A percentile compares a stretch with the other conserved stretches of the same genome.
phyloP scores from a whole-genome alignment of 805 yeast species.

The Monosporozyma siamensis region DNA sequence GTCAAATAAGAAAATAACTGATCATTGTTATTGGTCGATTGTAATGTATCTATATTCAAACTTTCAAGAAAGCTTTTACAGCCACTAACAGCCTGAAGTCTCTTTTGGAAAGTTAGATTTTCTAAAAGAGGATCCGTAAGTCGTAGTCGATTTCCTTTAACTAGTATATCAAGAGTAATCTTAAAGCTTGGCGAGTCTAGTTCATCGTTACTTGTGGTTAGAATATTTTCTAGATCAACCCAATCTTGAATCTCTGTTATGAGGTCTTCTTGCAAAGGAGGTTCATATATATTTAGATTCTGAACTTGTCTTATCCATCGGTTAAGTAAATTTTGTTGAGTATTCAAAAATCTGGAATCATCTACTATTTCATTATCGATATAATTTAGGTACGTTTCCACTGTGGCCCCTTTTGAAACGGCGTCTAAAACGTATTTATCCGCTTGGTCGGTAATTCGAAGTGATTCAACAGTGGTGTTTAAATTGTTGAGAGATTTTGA shows the following conservation, averaged over 20 bases:
- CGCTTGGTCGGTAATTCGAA: constrained; percentile 44
- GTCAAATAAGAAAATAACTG: constrained; percentile 39
- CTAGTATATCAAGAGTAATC: constrained; percentile 50
- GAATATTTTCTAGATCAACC: constrained; percentile 58
- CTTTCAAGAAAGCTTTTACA: constrained; percentile 59
- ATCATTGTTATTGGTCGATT: constrained; percentile 37
- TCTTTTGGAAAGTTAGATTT: constrained; percentile 58
- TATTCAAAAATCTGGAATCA: constrained; percentile 54
- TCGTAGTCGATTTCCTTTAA: constrained; percentile 62
- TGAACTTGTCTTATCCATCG: constrained; percentile 64
- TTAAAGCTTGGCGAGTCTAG: constrained; percentile 44
- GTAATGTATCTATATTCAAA: constrained; percentile 55
- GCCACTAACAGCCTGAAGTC: constrained; percentile 40
- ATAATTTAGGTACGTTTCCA: constrained; percentile 17
- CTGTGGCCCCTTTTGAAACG: constrained; percentile 29
- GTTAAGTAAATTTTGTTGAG: constrained; percentile 60
- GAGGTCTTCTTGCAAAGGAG: constrained; percentile 45
- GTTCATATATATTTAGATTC: constrained; percentile 35
- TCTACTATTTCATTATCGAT: constrained; percentile 32
- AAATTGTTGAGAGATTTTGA: constrained; percentile 57
- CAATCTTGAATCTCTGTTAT: constrained; percentile 69
- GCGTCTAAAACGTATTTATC: constrained; percentile 44
- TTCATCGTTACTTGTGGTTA: constrained; percentile 49
- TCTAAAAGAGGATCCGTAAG: constrained; percentile 50
- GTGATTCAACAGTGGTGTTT: constrained; percentile 58